Evolutionary conservation across 768 basidiomycete genomes (phyloP).

Genomic region (Phaeotremella skinneri): DNA sequence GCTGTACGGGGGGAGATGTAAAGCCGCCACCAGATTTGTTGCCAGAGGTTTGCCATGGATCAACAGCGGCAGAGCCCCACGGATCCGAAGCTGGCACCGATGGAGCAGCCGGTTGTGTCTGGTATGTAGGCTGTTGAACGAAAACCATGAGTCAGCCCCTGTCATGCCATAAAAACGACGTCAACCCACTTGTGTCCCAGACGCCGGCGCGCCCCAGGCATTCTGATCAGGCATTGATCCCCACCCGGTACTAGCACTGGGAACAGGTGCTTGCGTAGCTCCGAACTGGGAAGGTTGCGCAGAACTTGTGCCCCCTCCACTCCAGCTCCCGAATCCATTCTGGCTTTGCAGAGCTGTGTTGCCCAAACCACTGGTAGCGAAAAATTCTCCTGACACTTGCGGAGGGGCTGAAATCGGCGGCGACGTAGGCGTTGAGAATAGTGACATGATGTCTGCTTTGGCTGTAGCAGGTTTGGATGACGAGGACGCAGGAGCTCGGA

Average conservation of each 20-base stretch:
- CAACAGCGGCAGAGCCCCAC: slow-evolving; percentile 1
- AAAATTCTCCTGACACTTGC: slow-evolving; percentile 29
- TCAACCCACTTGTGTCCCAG: background rate
- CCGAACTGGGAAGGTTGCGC: slow-evolving; percentile 24
- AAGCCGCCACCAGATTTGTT: background rate
- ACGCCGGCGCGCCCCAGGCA: slow-evolving; percentile 34
- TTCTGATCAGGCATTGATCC: slow-evolving; percentile 37
- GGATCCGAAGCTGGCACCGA: slow-evolving; percentile 3
- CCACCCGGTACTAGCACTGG: slow-evolving; percentile 20
- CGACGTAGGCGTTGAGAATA: slow-evolving; percentile 37
- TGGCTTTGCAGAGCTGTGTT: slow-evolving; percentile 17
- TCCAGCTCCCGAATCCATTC: slow-evolving; percentile 34
- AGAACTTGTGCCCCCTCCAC: slow-evolving; percentile 36
- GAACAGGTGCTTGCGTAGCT: slow-evolving; percentile 16
- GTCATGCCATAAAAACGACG: background rate
- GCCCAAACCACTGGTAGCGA: slow-evolving; percentile 19
- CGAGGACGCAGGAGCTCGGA: slow-evolving; percentile 39
- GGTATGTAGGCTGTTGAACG: slow-evolving; percentile 7
- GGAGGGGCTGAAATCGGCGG: slow-evolving; percentile 22
- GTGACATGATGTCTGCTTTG: slow-evolving; percentile 50
- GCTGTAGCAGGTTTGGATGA: slow-evolving; percentile 33
- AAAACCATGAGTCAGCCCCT: slow-evolving; percentile 1
- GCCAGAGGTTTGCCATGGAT: slow-evolving; percentile 26
- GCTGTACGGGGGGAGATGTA: slow-evolving; percentile 4
- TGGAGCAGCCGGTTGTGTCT: slow-evolving; percentile 1